These are phyloP conservation scores for Gilbertella persicaria DNA, from an alignment of 371 early-diverging fungal genomes.

Conservation along the genomic window DNA sequence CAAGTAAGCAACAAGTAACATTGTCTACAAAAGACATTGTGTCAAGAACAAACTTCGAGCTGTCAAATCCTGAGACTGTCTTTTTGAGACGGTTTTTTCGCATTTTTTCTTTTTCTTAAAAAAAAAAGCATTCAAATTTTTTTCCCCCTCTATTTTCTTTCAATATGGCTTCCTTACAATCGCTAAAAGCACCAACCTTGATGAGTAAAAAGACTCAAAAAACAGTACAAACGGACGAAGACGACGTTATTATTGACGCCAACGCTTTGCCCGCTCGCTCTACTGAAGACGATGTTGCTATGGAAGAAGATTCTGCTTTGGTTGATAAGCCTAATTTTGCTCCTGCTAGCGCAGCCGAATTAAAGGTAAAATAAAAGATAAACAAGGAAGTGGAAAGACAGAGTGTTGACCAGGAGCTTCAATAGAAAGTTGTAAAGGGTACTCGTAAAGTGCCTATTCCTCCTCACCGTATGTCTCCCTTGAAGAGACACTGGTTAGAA, in stretches of 20 bases:
- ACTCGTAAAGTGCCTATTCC: slow-evolving; percentile 90
- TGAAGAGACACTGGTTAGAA: slow-evolving; percentile 97
- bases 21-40: too few relatives aligned
- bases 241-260: slow-evolving; percentile 66
- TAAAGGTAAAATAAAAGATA: slow-evolving; percentile 25
- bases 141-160: too few relatives aligned
- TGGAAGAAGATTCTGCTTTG: slow-evolving; percentile 43
- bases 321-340: slow-evolving; percentile 43
- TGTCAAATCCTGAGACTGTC: too few relatives aligned
- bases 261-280: slow-evolving; percentile 54
- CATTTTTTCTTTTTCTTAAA: too few relatives aligned
- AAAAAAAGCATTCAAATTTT: too few relatives aligned
- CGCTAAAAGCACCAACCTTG: slow-evolving; percentile 59
- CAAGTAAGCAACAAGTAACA: too few relatives aligned
- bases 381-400: too few relatives aligned
- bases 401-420: slow-evolving; percentile 6
- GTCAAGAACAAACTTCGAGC: too few relatives aligned
- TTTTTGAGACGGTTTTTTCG: too few relatives aligned
- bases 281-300: slow-evolving; percentile 49
- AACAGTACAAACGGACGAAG: slow-evolving; percentile 45
- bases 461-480: slow-evolving; percentile 86
- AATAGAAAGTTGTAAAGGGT: slow-evolving; percentile 50
- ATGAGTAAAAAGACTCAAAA: slow-evolving; percentile 52
- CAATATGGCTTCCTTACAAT: slow-evolving; percentile 53
- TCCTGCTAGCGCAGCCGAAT: slow-evolving; percentile 35